These are phyloP conservation scores for Hypoxylon sp. DNA, from an alignment of 2,329 filamentous ascomycete species.

Conservation along the genomic window DNA sequence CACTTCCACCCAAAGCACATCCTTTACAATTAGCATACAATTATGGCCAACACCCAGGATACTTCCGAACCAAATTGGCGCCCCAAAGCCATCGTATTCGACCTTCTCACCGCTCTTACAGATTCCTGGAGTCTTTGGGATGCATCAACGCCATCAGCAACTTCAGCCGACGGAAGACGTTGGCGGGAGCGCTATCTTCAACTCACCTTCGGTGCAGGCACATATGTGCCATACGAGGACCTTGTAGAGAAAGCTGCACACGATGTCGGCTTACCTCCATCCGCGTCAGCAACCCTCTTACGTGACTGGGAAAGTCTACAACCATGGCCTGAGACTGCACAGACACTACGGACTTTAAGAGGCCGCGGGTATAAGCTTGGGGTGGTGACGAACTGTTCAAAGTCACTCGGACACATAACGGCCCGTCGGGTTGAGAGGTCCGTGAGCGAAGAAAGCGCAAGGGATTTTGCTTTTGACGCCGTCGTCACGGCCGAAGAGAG, in stretches of 20 bases:
- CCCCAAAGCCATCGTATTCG: slow-evolving; percentile 50
- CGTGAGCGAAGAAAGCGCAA: slow-evolving; percentile 20
- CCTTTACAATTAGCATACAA: too few relatives aligned
- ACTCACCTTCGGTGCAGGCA: slow-evolving; percentile 48
- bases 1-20: too few relatives aligned
- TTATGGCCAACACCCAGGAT: neutral
- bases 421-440: slow-evolving; percentile 10
- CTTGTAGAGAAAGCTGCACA: slow-evolving; percentile 44
- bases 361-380: slow-evolving; percentile 46
- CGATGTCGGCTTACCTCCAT: slow-evolving; percentile 44
- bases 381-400: slow-evolving; percentile 52
- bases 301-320: slow-evolving; percentile 43
- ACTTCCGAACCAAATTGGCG: slow-evolving; percentile 32
- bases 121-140: slow-evolving; percentile 53
- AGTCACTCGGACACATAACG: slow-evolving; percentile 42
- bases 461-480: slow-evolving; percentile 43
- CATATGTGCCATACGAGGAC: slow-evolving; percentile 48
- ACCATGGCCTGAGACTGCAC: slow-evolving; percentile 37
- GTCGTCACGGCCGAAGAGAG: slow-evolving; percentile 51
- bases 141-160: slow-evolving; percentile 41
- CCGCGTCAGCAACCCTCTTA: slow-evolving; percentile 43
- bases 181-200: slow-evolving; percentile 52
- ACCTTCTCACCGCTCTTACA: slow-evolving; percentile 52
- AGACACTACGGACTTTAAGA: slow-evolving; percentile 37
- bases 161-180: slow-evolving; percentile 40